Conservation (phyloP, 2,329 filamentous ascomycete genomes). For the Calonectria naviculata region DNA sequence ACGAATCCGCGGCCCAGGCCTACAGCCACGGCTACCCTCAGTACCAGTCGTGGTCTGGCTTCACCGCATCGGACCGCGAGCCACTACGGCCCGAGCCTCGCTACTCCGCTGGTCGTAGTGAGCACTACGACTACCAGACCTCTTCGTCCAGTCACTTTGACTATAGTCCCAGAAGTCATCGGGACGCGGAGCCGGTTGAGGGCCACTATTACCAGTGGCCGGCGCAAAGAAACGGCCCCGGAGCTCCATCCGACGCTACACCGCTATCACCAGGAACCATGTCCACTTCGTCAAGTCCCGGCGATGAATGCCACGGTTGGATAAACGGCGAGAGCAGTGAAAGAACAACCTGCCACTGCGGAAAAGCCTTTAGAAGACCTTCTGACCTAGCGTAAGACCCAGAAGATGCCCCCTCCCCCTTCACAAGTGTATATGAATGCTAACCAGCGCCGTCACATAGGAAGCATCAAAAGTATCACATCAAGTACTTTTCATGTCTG, state of each 20-base stretch:
- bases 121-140: not conserved
- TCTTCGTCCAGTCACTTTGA: not conserved
- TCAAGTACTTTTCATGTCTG: constrained; percentile 42
- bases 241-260: not conserved
- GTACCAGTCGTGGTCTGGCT: constrained; percentile 6
- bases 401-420: not conserved
- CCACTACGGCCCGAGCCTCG: constrained; percentile 16
- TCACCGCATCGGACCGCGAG: constrained; percentile 3
- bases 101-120: not conserved
- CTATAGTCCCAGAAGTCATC: not conserved
- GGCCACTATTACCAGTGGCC: not conserved
- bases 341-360: constrained; percentile 35
- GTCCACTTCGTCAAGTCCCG: constrained; percentile 34
- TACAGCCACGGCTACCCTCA: constrained; percentile 4
- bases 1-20: not conserved
- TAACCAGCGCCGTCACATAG: constrained; percentile 23
- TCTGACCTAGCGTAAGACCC: constrained; percentile 40
- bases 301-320: constrained; percentile 34
- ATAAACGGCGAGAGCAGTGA: constrained; percentile 25
- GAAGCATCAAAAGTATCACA: constrained; percentile 43
- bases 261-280: constrained; percentile 27
- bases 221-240: not conserved
- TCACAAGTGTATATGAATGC: not conserved
- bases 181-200: not conserved
- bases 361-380: constrained; percentile 39